phyloP scores from a whole-genome alignment of 768 basidiomycete species.

The Phanerochaete sordida region DNA sequence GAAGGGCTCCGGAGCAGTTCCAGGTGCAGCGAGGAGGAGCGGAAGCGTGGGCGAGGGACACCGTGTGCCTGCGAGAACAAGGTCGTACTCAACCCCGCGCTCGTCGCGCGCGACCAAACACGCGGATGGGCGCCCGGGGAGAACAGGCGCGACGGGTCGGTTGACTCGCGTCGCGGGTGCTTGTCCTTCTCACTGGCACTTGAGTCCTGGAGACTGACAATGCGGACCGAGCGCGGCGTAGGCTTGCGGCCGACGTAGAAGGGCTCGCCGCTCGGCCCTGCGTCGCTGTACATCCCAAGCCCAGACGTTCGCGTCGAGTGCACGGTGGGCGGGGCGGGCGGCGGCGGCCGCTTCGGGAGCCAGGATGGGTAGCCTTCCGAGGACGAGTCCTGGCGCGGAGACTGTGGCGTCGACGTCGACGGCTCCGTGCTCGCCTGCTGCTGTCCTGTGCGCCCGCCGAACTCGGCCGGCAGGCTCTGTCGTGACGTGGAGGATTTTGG shows the following conservation, averaged over 20 bases:
- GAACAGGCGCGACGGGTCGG: constrained; percentile 43
- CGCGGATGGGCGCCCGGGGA: constrained; percentile 36
- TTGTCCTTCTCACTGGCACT: constrained; percentile 36
- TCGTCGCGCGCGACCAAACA: constrained; percentile 58
- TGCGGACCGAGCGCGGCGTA: constrained; percentile 78
- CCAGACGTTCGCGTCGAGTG: constrained; percentile 42
- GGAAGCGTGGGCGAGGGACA: constrained; percentile 60
- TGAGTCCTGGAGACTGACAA: constrained; percentile 65
- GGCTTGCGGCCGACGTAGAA: constrained; percentile 67
- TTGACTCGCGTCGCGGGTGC: constrained; percentile 35
- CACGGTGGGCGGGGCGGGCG: constrained; percentile 72
- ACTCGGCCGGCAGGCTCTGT: constrained; percentile 18
- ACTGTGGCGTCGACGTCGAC: constrained; percentile 21
- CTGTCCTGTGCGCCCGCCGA: constrained; percentile 2
- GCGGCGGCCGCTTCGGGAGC: constrained; percentile 77
- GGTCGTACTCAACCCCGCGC: constrained; percentile 41
- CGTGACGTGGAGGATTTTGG: constrained; percentile 25
- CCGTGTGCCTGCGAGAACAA: constrained; percentile 33
- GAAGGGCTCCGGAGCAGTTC: constrained; percentile 65
- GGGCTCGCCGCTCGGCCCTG: constrained; percentile 17
- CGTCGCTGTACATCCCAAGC: constrained; percentile 32
- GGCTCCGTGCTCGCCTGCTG: constrained; percentile 9
- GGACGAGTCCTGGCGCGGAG: constrained; percentile 23
- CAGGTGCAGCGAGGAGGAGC: constrained; percentile 62
- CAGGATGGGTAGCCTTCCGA: constrained; percentile 80